phyloP scores from a whole-genome alignment of 129 eudicot genomes.

The Mikania micrantha region DNA sequence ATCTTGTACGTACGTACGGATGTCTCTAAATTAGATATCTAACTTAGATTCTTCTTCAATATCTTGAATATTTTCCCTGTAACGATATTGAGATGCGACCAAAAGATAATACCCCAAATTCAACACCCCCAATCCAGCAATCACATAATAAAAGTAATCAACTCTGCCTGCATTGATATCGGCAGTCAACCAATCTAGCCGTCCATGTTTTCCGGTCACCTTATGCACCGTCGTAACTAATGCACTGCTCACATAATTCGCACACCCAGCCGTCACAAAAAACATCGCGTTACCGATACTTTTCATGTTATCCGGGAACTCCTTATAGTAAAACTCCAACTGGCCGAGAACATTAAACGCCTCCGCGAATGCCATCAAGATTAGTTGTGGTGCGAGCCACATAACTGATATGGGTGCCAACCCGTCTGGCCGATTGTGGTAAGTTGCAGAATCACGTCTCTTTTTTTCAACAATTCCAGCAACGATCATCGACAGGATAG shows the following conservation, averaged over 20 bases:
- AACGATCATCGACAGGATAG: constrained; percentile 62
- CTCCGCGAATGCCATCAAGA: constrained; percentile 75
- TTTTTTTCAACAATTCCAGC: constrained; percentile 60
- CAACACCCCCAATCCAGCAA: constrained; percentile 62
- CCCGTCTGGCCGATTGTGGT: constrained; percentile 34
- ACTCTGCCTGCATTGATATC: constrained; percentile 57
- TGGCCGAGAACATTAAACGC: constrained; percentile 76
- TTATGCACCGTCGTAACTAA: constrained; percentile 50
- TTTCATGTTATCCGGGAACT: constrained; percentile 76
- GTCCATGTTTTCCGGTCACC: constrained; percentile 44
- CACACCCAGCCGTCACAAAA: constrained; percentile 43
- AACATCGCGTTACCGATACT: constrained; percentile 46
- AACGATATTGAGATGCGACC: constrained; percentile 44
- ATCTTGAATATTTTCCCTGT: constrained; percentile 36
- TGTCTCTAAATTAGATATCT: too few relatives aligned
- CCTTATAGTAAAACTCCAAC: constrained; percentile 78
- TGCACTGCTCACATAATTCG: constrained; percentile 55
- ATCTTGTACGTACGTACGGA: too few relatives aligned
- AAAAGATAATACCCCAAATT: constrained; percentile 60
- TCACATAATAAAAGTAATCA: constrained; percentile 62
- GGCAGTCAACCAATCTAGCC: constrained; percentile 67
- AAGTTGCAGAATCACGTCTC: constrained; percentile 50
- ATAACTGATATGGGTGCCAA: constrained; percentile 56
- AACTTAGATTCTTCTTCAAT: constrained; percentile 20
- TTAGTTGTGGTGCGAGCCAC: constrained; percentile 87